Conservation (phyloP, 805 yeast species). For the Ogataea nonfermentans region DNA sequence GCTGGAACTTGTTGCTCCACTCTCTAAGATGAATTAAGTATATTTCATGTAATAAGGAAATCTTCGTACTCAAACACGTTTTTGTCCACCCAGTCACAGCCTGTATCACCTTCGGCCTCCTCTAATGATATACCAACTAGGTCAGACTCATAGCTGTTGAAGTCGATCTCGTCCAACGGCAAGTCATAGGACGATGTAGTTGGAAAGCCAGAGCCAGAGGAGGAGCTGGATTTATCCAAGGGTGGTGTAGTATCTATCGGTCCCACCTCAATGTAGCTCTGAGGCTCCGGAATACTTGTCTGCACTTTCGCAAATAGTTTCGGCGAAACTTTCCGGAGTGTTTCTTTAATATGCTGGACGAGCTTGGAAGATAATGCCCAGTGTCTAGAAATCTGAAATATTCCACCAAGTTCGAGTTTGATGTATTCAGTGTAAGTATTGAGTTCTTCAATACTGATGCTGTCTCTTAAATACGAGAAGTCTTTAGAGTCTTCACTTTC, state of each 20-base stretch:
- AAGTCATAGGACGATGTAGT: slow-evolving; percentile 1
- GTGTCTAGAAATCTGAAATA: slow-evolving; percentile 48
- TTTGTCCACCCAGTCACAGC: slow-evolving; percentile 59
- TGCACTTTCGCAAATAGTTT: slow-evolving; percentile 38
- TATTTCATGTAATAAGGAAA: slow-evolving; percentile 20
- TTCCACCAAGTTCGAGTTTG: slow-evolving; percentile 47
- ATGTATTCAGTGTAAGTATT: slow-evolving; percentile 47
- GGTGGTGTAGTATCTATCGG: background rate
- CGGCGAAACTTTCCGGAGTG: slow-evolving; percentile 43
- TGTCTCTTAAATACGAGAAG: slow-evolving; percentile 23
- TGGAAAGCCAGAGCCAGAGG: slow-evolving; percentile 1
- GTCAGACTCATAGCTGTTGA: slow-evolving; percentile 25
- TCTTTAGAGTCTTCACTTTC: slow-evolving; percentile 11
- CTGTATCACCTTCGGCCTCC: slow-evolving; percentile 42
- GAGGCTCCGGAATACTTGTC: slow-evolving; percentile 28
- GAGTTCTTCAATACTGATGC: slow-evolving; percentile 37
- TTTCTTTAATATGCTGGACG: slow-evolving; percentile 46
- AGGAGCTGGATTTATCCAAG: background rate
- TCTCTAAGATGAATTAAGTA: slow-evolving; percentile 40
- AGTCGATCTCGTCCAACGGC: slow-evolving; percentile 27
- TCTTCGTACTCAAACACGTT: slow-evolving; percentile 40
- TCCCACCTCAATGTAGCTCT: slow-evolving; percentile 11
- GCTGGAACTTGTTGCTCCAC: slow-evolving; percentile 78
- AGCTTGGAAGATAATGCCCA: slow-evolving; percentile 50
- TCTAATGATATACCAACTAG: slow-evolving; percentile 22